Percentiles rank a stretch among this genome's conserved stretches.
Conservation (phyloP, 176 grass and related monocot species). For the Eleusine coracana region DNA sequence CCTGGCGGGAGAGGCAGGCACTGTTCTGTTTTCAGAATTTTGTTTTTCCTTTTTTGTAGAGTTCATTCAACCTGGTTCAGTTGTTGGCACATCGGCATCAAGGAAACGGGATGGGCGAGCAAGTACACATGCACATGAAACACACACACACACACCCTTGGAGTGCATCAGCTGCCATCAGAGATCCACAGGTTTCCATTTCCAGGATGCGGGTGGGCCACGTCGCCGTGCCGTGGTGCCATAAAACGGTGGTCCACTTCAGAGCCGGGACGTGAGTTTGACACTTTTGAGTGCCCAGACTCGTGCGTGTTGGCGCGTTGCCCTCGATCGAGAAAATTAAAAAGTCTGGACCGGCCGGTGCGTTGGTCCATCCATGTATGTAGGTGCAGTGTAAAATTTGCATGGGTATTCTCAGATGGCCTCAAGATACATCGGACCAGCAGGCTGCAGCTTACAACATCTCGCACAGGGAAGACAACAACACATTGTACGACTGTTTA, state of each 20-base stretch:
- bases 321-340: no score
- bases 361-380: no score
- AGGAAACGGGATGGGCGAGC: background rate
- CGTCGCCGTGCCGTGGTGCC: background rate
- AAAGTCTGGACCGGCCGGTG: no score
- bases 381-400: no score
- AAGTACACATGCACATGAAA: background rate
- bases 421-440: no score
- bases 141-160: background rate
- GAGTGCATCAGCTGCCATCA: background rate
- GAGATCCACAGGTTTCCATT: background rate
- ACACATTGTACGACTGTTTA: no score
- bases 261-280: background rate
- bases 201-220: background rate
- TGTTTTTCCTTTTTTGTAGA: background rate
- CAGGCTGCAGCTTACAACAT: no score
- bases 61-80: background rate
- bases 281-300: background rate
- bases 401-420: no score
- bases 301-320: no score
- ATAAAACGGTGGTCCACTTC: background rate
- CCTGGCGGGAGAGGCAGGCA: background rate
- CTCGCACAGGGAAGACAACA: no score
- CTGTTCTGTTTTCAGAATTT: background rate
- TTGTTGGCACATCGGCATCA: slow-evolving; percentile 1